Base-by-base conservation (phyloP, 352 stramenopile genomes). In the Pilasporangium apinafurcum region DNA sequence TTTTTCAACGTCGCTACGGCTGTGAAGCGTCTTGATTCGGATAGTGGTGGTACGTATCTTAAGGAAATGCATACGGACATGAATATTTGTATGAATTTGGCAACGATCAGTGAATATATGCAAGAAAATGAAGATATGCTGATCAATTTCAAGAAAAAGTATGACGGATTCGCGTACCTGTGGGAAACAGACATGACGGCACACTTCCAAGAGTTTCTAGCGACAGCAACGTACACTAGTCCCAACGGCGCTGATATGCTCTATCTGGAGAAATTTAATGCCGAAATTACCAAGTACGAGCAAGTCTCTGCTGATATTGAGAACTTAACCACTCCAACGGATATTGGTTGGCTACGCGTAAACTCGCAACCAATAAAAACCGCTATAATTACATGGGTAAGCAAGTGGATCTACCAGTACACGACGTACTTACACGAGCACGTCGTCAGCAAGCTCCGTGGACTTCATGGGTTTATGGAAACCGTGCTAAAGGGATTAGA, bases 361-460 rank as follows among this genome's bases (percentile, higher is more conserved):
- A 97, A 99, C 54, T 96, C 95, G 2, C 93, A 95, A 44, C 96
- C 96, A 1, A 97, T 98, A 53, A 98, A 99, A 58, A 91, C 95
- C 16, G 88, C 96, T 26, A 94, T 98, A 66, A 78, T 96, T 25
- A 92, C 86, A 17, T 98, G 92, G 92, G 92, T 96, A 2, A 94
- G 86, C 48, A 97, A 98, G 60, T 98, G 96, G 95, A 87, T 97
- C 35, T 96, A 97, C 40, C 75, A 97, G 38, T 98, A 97, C 65
- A 98, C 92, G 24, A 88, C 77, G 24, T 95, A 97, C 56, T 75
- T 98, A 51, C 80, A 97, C 37, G 66, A 88, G 29, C 95, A 96
- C 30, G 87, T 98, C 2, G 83, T 96, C 26, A 81, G 66, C 25
- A 97, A 94, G 46, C 58, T 97, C 12, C 70, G 62, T 16, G 83